A percentile compares a stretch with the other conserved stretches of the same genome.
Evolutionary conservation across 371 early-diverging fungal species (phyloP).

Genomic region (Actinomortierella wolfii): DNA sequence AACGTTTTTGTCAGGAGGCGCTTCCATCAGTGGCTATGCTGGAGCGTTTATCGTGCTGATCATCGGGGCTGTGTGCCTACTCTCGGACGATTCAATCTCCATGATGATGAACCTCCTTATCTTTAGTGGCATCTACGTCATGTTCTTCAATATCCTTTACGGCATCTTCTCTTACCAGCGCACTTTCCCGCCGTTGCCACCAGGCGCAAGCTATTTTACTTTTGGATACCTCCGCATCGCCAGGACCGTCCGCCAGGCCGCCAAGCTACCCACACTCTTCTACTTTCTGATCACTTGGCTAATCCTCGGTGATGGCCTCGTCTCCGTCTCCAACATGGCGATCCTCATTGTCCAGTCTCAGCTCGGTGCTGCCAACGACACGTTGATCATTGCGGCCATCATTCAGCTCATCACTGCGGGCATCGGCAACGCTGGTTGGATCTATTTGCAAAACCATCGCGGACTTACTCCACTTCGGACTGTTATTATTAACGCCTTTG

Average conservation of each 20-base stretch:
- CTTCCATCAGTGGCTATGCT: constrained; percentile 30
- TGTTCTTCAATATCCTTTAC: constrained; percentile 10
- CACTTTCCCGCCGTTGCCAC: constrained; percentile 32
- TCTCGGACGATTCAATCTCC: constrained; percentile 19
- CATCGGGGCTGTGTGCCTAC: constrained; percentile 18
- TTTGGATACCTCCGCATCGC: constrained; percentile 34
- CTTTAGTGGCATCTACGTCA: constrained; percentile 15
- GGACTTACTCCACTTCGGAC: constrained; percentile 22
- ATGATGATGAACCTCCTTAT: constrained; percentile 12
- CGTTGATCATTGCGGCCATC: constrained; percentile 24
- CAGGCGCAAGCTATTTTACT: constrained; percentile 10
- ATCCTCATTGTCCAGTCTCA: constrained; percentile 34
- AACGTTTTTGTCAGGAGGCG: constrained; percentile 38
- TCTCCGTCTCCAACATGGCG: constrained; percentile 30
- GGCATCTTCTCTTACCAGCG: constrained; percentile 20
- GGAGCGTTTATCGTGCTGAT: constrained; percentile 28
- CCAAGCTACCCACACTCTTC: constrained; percentile 27
- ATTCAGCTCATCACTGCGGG: constrained; percentile 28
- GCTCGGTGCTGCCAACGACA: constrained; percentile 15
- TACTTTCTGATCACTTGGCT: constrained; percentile 31
- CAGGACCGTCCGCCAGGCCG: constrained; percentile 25
- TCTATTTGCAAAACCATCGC: constrained; percentile 27
- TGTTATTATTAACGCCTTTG: constrained; percentile 25
- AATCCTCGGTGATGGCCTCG: constrained; percentile 36
- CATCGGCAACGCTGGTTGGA: constrained; percentile 27